A percentile compares a stretch with the other conserved stretches of the same genome.
Conservation (phyloP, 2,329 filamentous ascomycete species). For the Huntiella omanensis region DNA sequence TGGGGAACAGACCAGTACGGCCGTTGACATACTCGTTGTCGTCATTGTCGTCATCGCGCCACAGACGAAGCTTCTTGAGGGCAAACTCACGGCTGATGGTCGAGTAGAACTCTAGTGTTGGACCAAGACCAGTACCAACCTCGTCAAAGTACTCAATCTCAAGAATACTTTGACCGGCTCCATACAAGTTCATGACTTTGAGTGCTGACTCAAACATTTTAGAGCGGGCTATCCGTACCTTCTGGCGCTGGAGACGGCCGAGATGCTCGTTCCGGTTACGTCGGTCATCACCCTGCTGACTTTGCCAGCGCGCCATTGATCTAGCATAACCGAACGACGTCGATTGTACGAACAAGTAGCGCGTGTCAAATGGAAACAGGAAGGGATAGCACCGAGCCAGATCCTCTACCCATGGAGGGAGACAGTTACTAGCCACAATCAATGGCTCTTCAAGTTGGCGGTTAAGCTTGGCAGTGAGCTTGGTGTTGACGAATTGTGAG, state of each 20-base stretch:
- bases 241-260: slow-evolving; percentile 81
- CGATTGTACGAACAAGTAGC: slow-evolving; percentile 90
- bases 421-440: slow-evolving; percentile 89
- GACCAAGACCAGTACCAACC: slow-evolving; percentile 86
- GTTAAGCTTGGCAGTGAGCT: slow-evolving; percentile 93
- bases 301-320: slow-evolving; percentile 96
- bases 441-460: slow-evolving; percentile 90
- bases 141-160: slow-evolving; percentile 99
- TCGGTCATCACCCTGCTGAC: slow-evolving; percentile 68
- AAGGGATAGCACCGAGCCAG: slow-evolving; percentile 86
- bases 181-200: slow-evolving; percentile 98
- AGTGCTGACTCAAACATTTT: slow-evolving; percentile 91
- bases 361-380: slow-evolving; percentile 92
- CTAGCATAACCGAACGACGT: slow-evolving; percentile 96
- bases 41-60: slow-evolving; percentile 72
- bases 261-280: slow-evolving; percentile 84
- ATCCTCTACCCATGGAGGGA: slow-evolving; percentile 92
- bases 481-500: slow-evolving; percentile 94
- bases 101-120: slow-evolving; percentile 94
- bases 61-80: slow-evolving; percentile 91
- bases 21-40: slow-evolving; percentile 64
- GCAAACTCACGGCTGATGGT: slow-evolving; percentile 94
- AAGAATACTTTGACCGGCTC: slow-evolving; percentile 83
- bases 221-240: slow-evolving; percentile 89
- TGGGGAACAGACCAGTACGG: slow-evolving; percentile 71